Conservation (phyloP, 805 yeast genomes). For the Suhomyces sp. region DNA sequence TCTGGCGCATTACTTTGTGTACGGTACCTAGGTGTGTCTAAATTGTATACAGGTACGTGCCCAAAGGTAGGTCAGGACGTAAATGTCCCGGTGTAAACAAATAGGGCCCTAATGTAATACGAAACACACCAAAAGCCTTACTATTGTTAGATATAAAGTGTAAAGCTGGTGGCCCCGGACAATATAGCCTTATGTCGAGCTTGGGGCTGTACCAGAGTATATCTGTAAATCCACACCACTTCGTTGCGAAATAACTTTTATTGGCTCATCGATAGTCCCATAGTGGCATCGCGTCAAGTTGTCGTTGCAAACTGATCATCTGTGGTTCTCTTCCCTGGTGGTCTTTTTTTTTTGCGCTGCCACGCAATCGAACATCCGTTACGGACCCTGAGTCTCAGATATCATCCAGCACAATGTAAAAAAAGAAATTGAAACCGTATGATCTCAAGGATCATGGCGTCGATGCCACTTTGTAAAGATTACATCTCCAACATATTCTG, state of each 20-base stretch:
- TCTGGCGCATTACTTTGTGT: background rate
- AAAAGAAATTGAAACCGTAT: background rate
- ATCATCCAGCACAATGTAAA: background rate
- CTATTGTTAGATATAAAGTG: background rate
- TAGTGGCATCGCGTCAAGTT: background rate
- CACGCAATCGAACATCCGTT: background rate
- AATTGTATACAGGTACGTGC: background rate
- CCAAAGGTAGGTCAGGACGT: background rate
- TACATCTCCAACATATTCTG: background rate
- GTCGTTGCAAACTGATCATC: background rate
- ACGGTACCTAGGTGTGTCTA: background rate
- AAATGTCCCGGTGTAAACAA: background rate
- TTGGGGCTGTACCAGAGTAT: background rate
- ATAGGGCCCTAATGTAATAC: background rate
- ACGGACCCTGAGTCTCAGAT: background rate
- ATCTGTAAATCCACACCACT: background rate
- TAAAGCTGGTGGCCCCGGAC: background rate
- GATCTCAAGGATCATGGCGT: background rate
- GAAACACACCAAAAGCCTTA: slow-evolving; percentile 1
- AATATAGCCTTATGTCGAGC: background rate
- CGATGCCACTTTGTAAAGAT: background rate
- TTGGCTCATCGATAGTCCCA: too few species aligned
- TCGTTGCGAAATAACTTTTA: background rate
- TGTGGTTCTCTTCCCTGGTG: background rate
- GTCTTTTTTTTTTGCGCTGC: background rate